Base-by-base conservation (phyloP, 257 asterid species). In the Solanum habrochaites region DNA sequence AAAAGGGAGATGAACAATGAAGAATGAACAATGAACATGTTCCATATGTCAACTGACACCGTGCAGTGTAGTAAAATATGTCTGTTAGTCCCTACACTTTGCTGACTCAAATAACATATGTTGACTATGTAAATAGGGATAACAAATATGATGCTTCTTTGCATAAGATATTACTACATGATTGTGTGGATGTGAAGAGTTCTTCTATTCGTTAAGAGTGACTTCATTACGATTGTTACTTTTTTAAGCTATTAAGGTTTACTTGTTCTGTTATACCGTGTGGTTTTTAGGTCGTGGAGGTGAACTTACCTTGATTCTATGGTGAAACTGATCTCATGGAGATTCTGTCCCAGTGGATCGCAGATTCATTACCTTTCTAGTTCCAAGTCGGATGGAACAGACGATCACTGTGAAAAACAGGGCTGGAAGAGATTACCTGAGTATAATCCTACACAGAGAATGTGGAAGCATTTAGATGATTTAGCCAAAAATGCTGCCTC, bases 351-450 rank as follows among this genome's bases (percentile, higher is more conserved):
- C 97, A 97, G 99, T 89, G 99, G 99, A 67, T 91, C 92, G 90
- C 99, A 93, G 96, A 89, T 93, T 84, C 89, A 93, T 90, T 97
- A 97, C 91, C 90, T 97, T 83, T 95, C 98, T 49, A 93, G 95
- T 89, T 92, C 98, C 89, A 90, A 82, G 85, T 67, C 70, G 13
- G 96, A 95, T 82, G 99, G 99, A 89, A 91, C 88, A 85, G 96
- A 97, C 49, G 85, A 92, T 73, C 91, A 89, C 56, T 95, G 98
- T 90, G 99, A 97, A 91, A 93, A 82, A 78, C 93, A 91, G 78
- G 99, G 99, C 71, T 94, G 96, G 98, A 94, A 90, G 64, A 94
- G 92, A 89, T 89, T 97, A 75, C 95, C 92, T 66, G 98, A 93
- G 52, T 97, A 95, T 75, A 83, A 92, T 91, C 92, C 98, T 52